Evolutionary conservation across 2,329 filamentous ascomycete species (phyloP), one percentile per base, ranked within the genome.

Genomic region (Botrytis elliptica): DNA sequence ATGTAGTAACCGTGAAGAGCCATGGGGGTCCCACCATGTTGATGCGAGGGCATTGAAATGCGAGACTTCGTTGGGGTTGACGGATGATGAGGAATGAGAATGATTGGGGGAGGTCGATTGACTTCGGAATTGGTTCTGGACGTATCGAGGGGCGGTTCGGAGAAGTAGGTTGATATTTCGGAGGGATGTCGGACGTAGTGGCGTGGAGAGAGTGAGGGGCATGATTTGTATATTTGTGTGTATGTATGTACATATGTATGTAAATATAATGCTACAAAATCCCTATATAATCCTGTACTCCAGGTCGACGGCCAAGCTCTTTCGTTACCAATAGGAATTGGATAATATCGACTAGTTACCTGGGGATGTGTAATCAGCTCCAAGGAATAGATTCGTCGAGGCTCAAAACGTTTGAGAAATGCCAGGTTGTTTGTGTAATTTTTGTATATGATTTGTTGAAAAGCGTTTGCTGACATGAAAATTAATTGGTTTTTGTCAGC

Each of bases 1-100:
- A 83, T 99, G 96, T 3, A 99, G 90, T 74, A 98, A 90, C 57
- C 95, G 90, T 6, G 94, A 98, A 10, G 95, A 92, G 70, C 96
- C 96, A 81, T 97, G 91, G 1, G 95, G 93, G 83, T 98, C 95
- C 96, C 96, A 99, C 96, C 96, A 99, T 79, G 92, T 92, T 77
- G 93, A 93, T 77, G 96, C 96, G 80, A 99, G 93, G 76, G 90
- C 90, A 80, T 94, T 94, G 88, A 99, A 99, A 85, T 99, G 96
- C 29, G 92, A 93, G 77, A 99, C 90, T 85, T 99, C 95, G 77
- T 91, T 89, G 71, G 93, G 88, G 79, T 97, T 97, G 83, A 99
- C 93, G 72, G 93, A 94, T 66, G 92, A 57, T 18, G n/a, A 57
- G n/a, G 52, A 90, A 64, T 82, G 82, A 7, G 52, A 90, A 65